phyloP scores from a whole-genome alignment of 768 basidiomycete genomes.

The Pluteus cervinus region DNA sequence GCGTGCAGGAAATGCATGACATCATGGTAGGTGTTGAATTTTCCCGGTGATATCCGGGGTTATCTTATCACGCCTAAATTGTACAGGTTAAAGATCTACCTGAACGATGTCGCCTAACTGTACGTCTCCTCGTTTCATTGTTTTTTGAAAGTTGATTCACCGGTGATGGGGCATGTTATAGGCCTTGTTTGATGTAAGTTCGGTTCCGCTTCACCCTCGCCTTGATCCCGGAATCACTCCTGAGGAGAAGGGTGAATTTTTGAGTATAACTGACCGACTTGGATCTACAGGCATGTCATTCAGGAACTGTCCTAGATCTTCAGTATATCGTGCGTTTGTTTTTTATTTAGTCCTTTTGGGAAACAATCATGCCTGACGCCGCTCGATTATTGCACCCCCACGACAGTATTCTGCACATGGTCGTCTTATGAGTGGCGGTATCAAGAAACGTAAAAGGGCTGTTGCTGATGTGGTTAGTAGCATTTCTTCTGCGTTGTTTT shows the following conservation, averaged over 20 bases:
- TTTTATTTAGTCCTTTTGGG: conserved; percentile 26
- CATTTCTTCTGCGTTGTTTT: conserved; percentile 1
- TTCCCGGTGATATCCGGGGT: not conserved
- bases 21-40: conserved; percentile 35
- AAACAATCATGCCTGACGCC: not conserved
- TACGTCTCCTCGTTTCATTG: conserved; percentile 16
- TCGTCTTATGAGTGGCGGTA: conserved; percentile 38
- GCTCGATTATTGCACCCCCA: not conserved
- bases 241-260: no score
- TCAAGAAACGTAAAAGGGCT: conserved; percentile 32
- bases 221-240: no score
- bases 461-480: conserved; percentile 68
- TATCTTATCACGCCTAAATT: not conserved
- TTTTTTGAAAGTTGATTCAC: not conserved
- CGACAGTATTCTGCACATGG: conserved; percentile 56
- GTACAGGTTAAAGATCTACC: conserved; percentile 39
- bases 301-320: conserved; percentile 45
- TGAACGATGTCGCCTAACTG: conserved; percentile 45
- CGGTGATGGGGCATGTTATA: conserved; percentile 13
- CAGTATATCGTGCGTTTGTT: not conserved
- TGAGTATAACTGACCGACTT: not conserved
- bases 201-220: not conserved
- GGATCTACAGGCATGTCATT: conserved; percentile 42
- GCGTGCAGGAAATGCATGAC: conserved; percentile 37
- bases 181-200: conserved; percentile 47